Evolutionary conservation across 306 rosid species (phyloP), one percentile per base, ranked within the genome.

Genomic region (Pachyrhizus erosus): DNA sequence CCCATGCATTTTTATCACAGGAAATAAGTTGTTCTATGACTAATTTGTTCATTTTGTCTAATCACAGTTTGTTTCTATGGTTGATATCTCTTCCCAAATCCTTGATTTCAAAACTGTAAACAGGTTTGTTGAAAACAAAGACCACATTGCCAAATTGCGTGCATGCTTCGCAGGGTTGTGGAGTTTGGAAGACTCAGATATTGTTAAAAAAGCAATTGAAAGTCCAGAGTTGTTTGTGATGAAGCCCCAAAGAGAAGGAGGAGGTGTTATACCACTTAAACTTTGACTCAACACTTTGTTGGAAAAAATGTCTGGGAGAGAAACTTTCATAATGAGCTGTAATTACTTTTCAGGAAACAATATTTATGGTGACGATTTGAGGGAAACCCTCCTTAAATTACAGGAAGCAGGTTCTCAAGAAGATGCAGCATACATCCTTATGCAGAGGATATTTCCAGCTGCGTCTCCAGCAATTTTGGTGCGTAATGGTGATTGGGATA

Each of bases 231-330:
- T 88, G 49, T 96, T 90, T 87, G 97, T 93, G 55, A 88, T 96
- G 97, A 96, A 96, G 86, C 99, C 99, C 72, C 99, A 93, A 84
- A 91, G 98, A 85, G 99, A 96, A 93, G 99, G 99, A 76, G 99
- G 99, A 96, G 99, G 98, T 93, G 37, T 45, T 17, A 9, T 68
- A 77, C 20, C 64, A 64, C 55, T 37, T 60, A 46, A 77, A 68
- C 72, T 77, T 45, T 45, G 9, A 72, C 74, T 76, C 78, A 18
- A 75, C 85, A 29, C 33, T 70, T 48, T 9, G 65, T 71, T 37
- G 48, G 27, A 40, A 29, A 26, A 51, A 66, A 40, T 31, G 21
- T 49, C 51, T 15, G 55, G 45, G 51, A 10, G 34, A 24, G 42
- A 9, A 79, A 83, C 73, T 60, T 75, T 39, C 46, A 49, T 48